Base-by-base conservation (phyloP, 306 rosid species). In the Malus orientalis region DNA sequence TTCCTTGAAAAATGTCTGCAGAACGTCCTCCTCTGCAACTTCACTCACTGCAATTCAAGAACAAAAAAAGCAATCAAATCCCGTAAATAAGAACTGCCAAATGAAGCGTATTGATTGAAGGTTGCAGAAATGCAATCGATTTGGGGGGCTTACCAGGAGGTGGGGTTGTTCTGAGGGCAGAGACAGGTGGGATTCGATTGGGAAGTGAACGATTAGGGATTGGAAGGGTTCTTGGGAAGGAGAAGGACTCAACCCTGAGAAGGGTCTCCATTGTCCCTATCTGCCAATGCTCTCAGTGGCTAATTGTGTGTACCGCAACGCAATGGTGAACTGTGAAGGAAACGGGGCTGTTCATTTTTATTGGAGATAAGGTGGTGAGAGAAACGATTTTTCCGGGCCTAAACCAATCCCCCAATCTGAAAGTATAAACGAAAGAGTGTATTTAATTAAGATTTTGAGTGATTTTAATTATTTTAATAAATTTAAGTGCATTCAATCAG, bases 1-100 rank as follows among this genome's bases (percentile, higher is more conserved):
- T 72, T 94, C 97, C 84, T 87, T 78, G 6, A 91, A 82, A 87
- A 90, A 95, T 2, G 77, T 82, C 85, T 84, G 89, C 77, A 95
- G 71, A 79, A 86, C 92, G 61, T 95, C 97, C 76, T 88, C 90
- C 8, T 91, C 91, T 1, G 44, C 87, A 80, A 70, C 53, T 71
- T 79, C 89, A 74, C 88, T 86, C 75, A 59, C 91, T 87, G 79
- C 36, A 71, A 71, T 80, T 64, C 58, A 80, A 62, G 71, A 27
- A 8, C 11, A 66, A 1, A 29, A 49, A 72, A 70, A 29, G 0
- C 8, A 25, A 66, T 8, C 11, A 60, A 62, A 45, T 58, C 76
- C 55, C 54, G 38, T 16, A 20, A 15, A 22, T 38, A 62, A 7
- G 10, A 61, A 61, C 61, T 6, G 53, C 42, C 11, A 67, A 54